Conservation (phyloP, 805 yeast genomes). For the Starmerella floris region DNA sequence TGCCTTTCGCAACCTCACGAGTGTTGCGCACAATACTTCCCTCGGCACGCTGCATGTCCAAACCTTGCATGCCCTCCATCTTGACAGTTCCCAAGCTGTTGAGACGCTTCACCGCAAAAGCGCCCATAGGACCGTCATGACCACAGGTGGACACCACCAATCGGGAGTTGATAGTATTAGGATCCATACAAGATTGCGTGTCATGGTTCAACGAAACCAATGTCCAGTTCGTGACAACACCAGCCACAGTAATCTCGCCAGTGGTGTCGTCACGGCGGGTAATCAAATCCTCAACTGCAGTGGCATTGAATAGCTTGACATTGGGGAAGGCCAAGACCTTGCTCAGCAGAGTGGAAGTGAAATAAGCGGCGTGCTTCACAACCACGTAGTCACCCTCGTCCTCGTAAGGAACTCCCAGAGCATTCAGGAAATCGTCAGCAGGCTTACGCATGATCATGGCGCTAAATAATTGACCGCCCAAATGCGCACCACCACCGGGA, state of each 20-base stretch:
- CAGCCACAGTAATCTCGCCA: conserved; percentile 54
- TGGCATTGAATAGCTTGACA: conserved; percentile 64
- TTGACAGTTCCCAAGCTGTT: conserved; percentile 38
- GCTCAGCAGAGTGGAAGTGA: conserved; percentile 57
- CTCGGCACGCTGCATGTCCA: conserved; percentile 68
- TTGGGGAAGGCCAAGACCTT: conserved; percentile 60
- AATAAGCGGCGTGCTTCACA: conserved; percentile 67
- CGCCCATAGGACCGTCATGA: conserved; percentile 76
- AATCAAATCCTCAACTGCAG: conserved; percentile 67
- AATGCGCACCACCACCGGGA: conserved; percentile 71
- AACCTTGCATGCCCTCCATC: conserved; percentile 61
- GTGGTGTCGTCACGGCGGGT: conserved; percentile 47
- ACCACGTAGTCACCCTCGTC: conserved; percentile 73
- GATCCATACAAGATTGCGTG: conserved; percentile 71
- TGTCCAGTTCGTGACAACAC: conserved; percentile 78
- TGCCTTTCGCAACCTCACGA: conserved; percentile 51
- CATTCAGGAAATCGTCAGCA: conserved; percentile 54
- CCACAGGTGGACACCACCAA: conserved; percentile 64
- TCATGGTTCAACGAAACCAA: conserved; percentile 63
- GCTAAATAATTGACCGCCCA: conserved; percentile 63
- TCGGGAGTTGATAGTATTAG: conserved; percentile 55
- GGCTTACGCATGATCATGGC: conserved; percentile 75
- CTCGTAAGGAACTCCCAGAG: conserved; percentile 51
- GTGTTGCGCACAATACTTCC: conserved; percentile 61
- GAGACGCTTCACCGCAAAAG: conserved; percentile 60